Evolutionary conservation across 164 flowering plant species (phyloP).

Genomic region (Litsea cubeba): DNA sequence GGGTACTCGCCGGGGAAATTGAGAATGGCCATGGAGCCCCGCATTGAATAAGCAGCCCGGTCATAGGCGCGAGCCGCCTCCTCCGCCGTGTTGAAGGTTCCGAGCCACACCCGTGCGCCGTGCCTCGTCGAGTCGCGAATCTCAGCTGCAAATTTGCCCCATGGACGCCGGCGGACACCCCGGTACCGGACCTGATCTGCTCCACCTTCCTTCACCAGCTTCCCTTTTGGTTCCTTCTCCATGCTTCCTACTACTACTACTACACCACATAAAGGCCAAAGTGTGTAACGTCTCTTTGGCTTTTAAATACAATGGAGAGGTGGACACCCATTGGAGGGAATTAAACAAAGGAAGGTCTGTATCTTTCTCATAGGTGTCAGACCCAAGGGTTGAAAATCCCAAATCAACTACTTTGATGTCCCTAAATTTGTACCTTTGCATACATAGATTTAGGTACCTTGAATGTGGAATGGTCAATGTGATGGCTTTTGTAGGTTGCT

Average conservation of each 20-base stretch:
- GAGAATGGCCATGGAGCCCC: conserved; percentile 11
- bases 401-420: not conserved
- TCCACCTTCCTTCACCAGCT: conserved; percentile 3
- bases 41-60: conserved; percentile 14
- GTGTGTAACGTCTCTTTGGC: not conserved
- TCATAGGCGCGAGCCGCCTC: conserved; percentile 22
- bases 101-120: conserved; percentile 16
- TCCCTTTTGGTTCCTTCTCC: not conserved
- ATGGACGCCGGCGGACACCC: conserved; percentile 15
- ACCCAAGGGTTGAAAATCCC: not conserved
- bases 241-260: not conserved
- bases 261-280: not conserved
- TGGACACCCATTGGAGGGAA: not conserved
- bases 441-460: not conserved
- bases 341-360: not conserved
- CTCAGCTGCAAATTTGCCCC: conserved; percentile 20
- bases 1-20: conserved; percentile 10
- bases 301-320: not conserved
- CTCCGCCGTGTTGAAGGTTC: conserved; percentile 15
- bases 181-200: conserved; percentile 10
- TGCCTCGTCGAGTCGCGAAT: conserved; percentile 15
- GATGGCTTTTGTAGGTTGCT: not conserved
- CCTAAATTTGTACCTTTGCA: not conserved
- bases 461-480: not conserved
- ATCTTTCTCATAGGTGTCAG: not conserved